Percentiles rank a stretch among this genome's conserved stretches.
Evolutionary conservation across 106 monocot species (phyloP).

Genomic region (Iris macrosiphon): DNA sequence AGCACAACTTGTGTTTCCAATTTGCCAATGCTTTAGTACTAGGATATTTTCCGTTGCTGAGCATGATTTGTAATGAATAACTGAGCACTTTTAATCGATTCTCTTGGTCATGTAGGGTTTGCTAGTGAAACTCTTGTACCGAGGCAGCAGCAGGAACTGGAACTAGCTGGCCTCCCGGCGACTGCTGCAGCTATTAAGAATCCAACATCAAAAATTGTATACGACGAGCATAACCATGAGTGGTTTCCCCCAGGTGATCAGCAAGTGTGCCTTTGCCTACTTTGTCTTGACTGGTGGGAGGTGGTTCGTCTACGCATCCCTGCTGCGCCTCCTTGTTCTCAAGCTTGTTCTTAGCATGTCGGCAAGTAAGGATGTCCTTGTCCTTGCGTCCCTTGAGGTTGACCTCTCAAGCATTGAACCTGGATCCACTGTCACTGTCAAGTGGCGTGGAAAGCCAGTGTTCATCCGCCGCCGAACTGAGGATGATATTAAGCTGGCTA

Average conservation of each 20-base stretch:
- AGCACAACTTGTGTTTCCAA: too few relatives aligned
- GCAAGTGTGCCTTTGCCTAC: constrained; percentile 57
- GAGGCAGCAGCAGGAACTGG: constrained; percentile 16
- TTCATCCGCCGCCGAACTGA: constrained; percentile 40
- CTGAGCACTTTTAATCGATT: too few relatives aligned
- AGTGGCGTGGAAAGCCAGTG: constrained; percentile 46
- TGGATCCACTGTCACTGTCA: constrained; percentile 36
- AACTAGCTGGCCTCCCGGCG: constrained; percentile 20
- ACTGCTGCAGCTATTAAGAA: constrained; percentile 41
- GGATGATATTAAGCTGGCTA: constrained; percentile 29
- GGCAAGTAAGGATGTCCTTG: constrained; percentile 37
- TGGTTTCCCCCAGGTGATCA: constrained; percentile 46
- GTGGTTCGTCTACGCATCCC: constrained; percentile 56
- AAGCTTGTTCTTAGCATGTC: constrained; percentile 47
- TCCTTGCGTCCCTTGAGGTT: constrained; percentile 36
- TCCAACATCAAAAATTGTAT: constrained; percentile 45
- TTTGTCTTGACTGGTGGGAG: constrained; percentile 51
- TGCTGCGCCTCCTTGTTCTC: constrained; percentile 31
- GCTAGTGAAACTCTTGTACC: constrained; percentile 21
- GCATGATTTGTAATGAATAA: too few relatives aligned
- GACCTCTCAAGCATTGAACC: constrained; percentile 45
- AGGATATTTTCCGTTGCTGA: too few relatives aligned
- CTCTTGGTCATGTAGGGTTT: constrained; percentile 25
- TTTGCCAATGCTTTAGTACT: too few relatives aligned
- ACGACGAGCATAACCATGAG: constrained; percentile 54